Conservation (phyloP, 495 filamentous ascomycete species). For the Physcia stellaris region DNA sequence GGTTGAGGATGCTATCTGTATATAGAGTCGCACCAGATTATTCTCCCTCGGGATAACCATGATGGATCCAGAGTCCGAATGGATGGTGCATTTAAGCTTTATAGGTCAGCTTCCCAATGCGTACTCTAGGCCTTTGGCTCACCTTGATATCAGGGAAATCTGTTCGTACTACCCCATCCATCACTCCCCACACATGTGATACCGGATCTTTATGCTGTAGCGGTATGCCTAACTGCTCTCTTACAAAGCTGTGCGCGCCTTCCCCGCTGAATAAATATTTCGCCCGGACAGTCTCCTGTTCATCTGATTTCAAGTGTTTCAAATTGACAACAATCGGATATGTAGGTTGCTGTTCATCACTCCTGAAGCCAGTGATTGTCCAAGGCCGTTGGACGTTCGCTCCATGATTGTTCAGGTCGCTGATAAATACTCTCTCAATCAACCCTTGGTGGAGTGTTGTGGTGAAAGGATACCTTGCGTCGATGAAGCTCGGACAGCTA, state of each 20-base stretch:
- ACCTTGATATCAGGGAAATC: conserved; percentile 54
- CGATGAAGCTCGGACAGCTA: conserved; percentile 50
- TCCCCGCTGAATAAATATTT: conserved; percentile 56
- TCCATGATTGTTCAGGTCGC: conserved; percentile 46
- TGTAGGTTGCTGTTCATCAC: conserved; percentile 37
- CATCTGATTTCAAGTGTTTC: conserved; percentile 59
- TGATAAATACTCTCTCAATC: conserved; percentile 51
- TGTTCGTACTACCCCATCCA: conserved; percentile 65
- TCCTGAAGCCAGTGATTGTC: conserved; percentile 47
- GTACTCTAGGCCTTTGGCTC: background rate
- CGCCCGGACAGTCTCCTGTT: conserved; percentile 46
- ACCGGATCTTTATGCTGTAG: conserved; percentile 56
- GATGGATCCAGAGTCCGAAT: conserved; percentile 42
- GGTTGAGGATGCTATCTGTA: conserved; percentile 53
- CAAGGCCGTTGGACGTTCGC: conserved; percentile 45
- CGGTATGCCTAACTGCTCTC: conserved; percentile 43
- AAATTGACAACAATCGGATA: conserved; percentile 57
- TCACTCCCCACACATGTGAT: conserved; percentile 63
- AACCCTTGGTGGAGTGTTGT: conserved; percentile 51
- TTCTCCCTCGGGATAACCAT: conserved; percentile 64
- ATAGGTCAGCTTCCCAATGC: conserved; percentile 4
- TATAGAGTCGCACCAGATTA: conserved; percentile 62
- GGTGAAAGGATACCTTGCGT: conserved; percentile 53
- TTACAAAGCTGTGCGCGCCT: conserved; percentile 49
- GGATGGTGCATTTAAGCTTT: conserved; percentile 80